A percentile compares a stretch with the other conserved stretches of the same genome.
Conservation (phyloP, 768 basidiomycete species). For the Auricularia sp. region DNA sequence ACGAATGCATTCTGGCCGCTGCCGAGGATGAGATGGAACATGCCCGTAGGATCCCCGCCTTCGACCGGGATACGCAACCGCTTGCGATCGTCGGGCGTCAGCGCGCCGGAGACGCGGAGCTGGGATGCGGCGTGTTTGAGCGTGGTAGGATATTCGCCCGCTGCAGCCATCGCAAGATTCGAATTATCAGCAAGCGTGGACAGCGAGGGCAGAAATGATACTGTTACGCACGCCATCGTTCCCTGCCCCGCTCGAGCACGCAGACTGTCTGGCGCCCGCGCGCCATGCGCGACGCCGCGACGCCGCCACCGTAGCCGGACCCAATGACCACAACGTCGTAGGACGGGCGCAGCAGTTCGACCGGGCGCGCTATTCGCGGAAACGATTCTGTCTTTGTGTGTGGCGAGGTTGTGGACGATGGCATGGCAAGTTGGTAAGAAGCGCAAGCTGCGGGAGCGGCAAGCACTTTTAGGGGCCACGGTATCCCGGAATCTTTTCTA, state of each 20-base stretch:
- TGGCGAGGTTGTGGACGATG: no score
- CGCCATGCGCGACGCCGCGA: conserved; percentile 6
- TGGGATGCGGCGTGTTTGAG: background rate
- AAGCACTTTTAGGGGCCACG: no score
- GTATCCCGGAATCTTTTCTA: no score
- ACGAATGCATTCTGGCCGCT: conserved; percentile 5
- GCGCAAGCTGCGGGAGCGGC: no score
- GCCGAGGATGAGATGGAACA: conserved; percentile 4
- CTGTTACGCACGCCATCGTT: background rate
- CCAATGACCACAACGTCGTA: conserved; percentile 4
- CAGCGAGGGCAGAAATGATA: no score
- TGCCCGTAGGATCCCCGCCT: background rate
- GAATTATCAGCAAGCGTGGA: background rate
- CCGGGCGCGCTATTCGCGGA: background rate
- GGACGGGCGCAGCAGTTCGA: background rate
- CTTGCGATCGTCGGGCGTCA: background rate
- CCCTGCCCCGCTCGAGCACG: conserved; percentile 3
- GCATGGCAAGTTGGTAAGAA: no score
- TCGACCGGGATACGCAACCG: background rate
- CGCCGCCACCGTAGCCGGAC: conserved; percentile 4
- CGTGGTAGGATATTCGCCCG: conserved; percentile 2
- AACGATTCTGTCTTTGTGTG: background rate
- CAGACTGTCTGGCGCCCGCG: conserved; percentile 2
- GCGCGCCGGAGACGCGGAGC: background rate
- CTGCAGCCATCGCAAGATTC: background rate